A percentile compares a stretch with the other conserved stretches of the same genome.
phyloP scores from a whole-genome alignment of 805 yeast species.

The Saccharomycopsis sp. region DNA sequence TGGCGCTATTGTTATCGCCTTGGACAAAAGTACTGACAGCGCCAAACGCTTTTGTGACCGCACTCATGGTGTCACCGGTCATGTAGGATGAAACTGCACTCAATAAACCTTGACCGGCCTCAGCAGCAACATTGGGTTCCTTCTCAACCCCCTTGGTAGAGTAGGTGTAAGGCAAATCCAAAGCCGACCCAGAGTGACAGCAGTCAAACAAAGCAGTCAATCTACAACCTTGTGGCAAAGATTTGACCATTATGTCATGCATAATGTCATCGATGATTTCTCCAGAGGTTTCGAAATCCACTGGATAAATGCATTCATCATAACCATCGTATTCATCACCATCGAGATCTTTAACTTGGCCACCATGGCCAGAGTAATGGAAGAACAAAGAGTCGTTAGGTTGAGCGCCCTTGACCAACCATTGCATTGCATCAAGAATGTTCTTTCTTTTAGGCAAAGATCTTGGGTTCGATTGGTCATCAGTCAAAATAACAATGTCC shows the following conservation, averaged over 20 bases:
- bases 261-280: conserved; percentile 57
- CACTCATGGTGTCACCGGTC: conserved; percentile 36
- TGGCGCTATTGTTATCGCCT: conserved; percentile 10
- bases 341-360: conserved; percentile 47
- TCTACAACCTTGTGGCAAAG: conserved; percentile 56
- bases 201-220: conserved; percentile 65
- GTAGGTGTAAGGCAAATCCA: conserved; percentile 62
- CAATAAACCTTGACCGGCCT: conserved; percentile 53
- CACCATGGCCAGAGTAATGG: conserved; percentile 75
- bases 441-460: conserved; percentile 52
- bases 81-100: conserved; percentile 46
- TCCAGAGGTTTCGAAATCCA: conserved; percentile 54
- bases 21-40: conserved; percentile 17
- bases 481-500: conserved; percentile 42
- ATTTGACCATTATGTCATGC: conserved; percentile 52
- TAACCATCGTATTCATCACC: conserved; percentile 59
- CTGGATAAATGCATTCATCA: conserved; percentile 55
- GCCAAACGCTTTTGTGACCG: conserved; percentile 22
- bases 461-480: conserved; percentile 32
- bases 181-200: conserved; percentile 67
- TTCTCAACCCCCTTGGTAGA: conserved; percentile 66
- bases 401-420: conserved; percentile 59
- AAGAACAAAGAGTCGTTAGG: conserved; percentile 62
- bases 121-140: conserved; percentile 61
- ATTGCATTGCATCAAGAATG: conserved; percentile 60